These are phyloP conservation scores for Pseudotsuga menziesii DNA, from an alignment of 75 land plant genomes.

Conservation along the genomic window DNA sequence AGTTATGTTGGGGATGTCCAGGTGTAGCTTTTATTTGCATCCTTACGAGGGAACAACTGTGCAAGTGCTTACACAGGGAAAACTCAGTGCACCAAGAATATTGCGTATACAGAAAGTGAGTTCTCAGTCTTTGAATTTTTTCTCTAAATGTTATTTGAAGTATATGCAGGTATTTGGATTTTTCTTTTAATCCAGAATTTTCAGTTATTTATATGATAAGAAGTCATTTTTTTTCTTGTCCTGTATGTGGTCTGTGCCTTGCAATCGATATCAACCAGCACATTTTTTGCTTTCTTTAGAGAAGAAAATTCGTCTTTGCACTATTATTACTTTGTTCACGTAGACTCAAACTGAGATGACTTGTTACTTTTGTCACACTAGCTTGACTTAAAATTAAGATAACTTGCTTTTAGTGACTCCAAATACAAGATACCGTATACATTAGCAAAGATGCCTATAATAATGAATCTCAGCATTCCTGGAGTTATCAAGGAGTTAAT, in stretches of 20 bases:
- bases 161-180: background rate
- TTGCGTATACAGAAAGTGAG: constrained; percentile 84
- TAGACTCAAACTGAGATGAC: no score
- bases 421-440: background rate
- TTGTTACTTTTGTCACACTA: background rate
- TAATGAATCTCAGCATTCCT: background rate
- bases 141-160: background rate
- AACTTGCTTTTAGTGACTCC: background rate
- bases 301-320: background rate
- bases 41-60: constrained; percentile 83
- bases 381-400: background rate
- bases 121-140: background rate
- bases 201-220: background rate
- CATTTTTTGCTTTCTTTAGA: background rate
- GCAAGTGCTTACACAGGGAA: constrained; percentile 84
- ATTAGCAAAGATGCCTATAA: background rate
- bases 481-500: background rate
- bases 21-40: constrained; percentile 96
- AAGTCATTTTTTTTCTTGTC: background rate
- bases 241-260: background rate
- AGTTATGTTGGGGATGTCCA: constrained; percentile 18
- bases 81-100: constrained; percentile 94
- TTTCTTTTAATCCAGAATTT: background rate
- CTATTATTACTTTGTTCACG: no score
- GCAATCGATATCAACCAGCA: background rate